phyloP scores from a whole-genome alignment of 768 basidiomycete genomes.

The Mycena amicta region DNA sequence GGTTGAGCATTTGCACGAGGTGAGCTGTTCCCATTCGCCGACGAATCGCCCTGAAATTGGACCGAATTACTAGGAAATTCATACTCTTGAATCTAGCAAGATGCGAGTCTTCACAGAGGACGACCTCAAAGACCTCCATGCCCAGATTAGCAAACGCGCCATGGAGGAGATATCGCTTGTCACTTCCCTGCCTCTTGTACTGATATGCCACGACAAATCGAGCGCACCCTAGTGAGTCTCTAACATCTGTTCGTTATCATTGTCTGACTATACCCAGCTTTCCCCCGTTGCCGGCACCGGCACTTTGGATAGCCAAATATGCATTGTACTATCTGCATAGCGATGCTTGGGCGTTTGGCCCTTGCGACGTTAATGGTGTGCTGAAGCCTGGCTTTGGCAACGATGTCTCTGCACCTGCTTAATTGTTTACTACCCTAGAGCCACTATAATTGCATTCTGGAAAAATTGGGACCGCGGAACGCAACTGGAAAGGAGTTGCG shows the following conservation, averaged over 20 bases:
- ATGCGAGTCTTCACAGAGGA: conserved; percentile 18
- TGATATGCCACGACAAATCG: not conserved
- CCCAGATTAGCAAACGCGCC: not conserved
- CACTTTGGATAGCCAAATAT: not conserved
- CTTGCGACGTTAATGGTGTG: not conserved
- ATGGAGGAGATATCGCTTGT: not conserved
- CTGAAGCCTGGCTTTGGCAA: not conserved
- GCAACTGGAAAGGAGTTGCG: too few relatives aligned
- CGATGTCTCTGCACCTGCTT: too few relatives aligned
- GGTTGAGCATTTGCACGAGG: conserved; percentile 10
- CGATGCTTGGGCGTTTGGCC: not conserved
- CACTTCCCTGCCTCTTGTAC: not conserved
- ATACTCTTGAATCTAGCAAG: conserved; percentile 5
- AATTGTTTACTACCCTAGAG: too few relatives aligned
- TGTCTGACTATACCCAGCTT: not conserved
- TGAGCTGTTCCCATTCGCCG: not conserved
- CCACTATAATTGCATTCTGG: too few relatives aligned
- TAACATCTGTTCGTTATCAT: not conserved
- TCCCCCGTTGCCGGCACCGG: not conserved
- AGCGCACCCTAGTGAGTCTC: not conserved
- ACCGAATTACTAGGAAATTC: conserved; percentile 8
- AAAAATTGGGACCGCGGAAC: too few relatives aligned
- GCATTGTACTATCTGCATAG: not conserved
- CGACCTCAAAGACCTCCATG: conserved; percentile 12
- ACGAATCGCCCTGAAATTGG: not conserved